phyloP scores from a whole-genome alignment of 768 basidiomycete genomes.

The Xanthoconium stramineum region DNA sequence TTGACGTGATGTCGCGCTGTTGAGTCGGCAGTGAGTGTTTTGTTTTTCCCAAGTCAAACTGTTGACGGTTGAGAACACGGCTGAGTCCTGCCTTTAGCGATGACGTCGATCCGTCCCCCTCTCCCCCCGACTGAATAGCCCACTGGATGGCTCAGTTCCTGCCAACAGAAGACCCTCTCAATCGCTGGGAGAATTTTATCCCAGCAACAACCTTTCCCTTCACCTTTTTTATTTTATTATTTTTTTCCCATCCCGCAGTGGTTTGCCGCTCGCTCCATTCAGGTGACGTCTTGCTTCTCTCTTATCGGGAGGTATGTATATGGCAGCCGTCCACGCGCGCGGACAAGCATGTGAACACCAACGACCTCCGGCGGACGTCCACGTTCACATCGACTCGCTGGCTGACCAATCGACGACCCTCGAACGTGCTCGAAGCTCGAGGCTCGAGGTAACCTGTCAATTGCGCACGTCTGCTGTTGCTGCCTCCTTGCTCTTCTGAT shows the following conservation, averaged over 20 bases:
- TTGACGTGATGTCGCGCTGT: conserved; percentile 12
- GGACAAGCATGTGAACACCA: not conserved
- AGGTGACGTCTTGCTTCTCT: not conserved
- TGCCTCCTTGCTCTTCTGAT: too few species aligned
- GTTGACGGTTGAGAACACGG: not conserved
- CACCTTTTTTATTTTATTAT: not conserved
- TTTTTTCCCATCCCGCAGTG: conserved; percentile 1
- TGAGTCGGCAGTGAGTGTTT: not conserved
- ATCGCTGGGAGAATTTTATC: not conserved
- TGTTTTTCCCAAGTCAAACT: not conserved
- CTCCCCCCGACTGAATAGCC: not conserved
- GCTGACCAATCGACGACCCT: not conserved
- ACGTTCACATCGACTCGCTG: not conserved
- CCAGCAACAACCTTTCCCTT: not conserved
- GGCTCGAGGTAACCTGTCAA: not conserved
- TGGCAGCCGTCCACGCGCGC: not conserved
- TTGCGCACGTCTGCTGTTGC: not conserved
- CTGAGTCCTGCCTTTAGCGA: not conserved
- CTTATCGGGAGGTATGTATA: not conserved
- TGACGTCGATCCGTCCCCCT: not conserved
- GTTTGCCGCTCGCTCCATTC: not conserved
- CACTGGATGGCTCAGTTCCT: not conserved
- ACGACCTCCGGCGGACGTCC: not conserved
- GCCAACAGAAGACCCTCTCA: not conserved
- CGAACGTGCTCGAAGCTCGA: not conserved